phyloP scores from a whole-genome alignment of 2,329 filamentous ascomycete genomes.

The Orbilia oligospora region DNA sequence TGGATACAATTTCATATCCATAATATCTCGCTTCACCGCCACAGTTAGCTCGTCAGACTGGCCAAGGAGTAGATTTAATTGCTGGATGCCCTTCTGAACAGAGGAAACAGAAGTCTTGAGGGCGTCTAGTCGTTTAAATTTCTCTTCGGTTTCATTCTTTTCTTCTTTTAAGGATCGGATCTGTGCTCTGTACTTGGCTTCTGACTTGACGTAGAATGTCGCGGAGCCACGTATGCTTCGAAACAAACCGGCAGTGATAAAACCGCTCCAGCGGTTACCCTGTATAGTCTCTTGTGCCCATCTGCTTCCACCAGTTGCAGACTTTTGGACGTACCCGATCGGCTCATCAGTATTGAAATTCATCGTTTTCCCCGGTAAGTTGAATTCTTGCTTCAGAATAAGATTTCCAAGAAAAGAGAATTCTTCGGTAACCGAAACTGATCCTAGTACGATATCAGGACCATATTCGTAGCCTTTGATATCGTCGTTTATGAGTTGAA shows the following conservation, averaged over 20 bases:
- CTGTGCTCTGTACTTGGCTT: conserved; percentile 12
- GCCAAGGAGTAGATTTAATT: conserved; percentile 8
- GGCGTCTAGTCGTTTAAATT: neutral
- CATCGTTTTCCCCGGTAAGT: neutral
- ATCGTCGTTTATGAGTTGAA: conserved; percentile 8
- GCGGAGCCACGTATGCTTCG: conserved; percentile 26
- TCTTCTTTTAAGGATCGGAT: conserved; percentile 10
- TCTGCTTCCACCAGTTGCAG: conserved; percentile 22
- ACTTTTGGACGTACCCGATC: conserved; percentile 38
- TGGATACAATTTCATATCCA: conserved; percentile 39
- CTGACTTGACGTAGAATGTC: conserved; percentile 32
- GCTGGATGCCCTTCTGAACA: neutral
- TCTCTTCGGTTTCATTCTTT: conserved; percentile 18
- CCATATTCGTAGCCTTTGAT: conserved; percentile 19
- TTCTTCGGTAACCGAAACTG: conserved; percentile 20
- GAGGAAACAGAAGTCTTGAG: conserved; percentile 5
- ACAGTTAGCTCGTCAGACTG: conserved; percentile 13
- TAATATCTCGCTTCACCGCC: conserved; percentile 11
- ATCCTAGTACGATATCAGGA: conserved; percentile 35
- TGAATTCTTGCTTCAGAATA: conserved; percentile 11
- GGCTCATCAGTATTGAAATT: conserved; percentile 34
- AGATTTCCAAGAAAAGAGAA: conserved; percentile 31
- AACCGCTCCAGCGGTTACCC: conserved; percentile 12
- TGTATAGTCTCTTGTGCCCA: conserved; percentile 27
- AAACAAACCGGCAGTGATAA: conserved; percentile 11